A percentile compares a stretch with the other conserved stretches of the same genome.
Conservation (phyloP, 371 early-diverging fungal species). For the Entomophthora muscae region DNA sequence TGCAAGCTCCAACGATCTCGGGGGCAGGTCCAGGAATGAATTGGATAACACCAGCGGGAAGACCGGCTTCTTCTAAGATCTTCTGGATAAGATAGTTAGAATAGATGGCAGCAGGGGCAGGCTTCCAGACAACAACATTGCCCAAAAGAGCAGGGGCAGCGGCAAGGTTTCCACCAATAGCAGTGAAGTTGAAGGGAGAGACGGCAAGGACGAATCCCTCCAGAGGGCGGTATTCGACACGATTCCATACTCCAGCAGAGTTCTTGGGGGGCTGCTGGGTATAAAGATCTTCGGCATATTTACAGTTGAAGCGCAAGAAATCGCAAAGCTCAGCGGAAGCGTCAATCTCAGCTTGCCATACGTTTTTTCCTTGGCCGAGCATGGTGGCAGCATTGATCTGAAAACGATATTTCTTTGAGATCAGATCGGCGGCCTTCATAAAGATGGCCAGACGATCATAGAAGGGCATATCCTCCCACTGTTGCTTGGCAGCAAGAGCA, state of each 20-base stretch:
- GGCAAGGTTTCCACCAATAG: too few relatives aligned
- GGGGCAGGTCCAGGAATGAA: slow-evolving; percentile 86
- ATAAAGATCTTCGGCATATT: too few relatives aligned
- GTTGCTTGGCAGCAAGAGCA: too few relatives aligned
- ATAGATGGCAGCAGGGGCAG: too few relatives aligned
- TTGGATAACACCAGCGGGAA: slow-evolving; percentile 94
- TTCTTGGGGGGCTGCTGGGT: too few relatives aligned
- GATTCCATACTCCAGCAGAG: slow-evolving; percentile 81
- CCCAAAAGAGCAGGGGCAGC: slow-evolving; percentile 97
- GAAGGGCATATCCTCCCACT: too few relatives aligned
- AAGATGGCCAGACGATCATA: slow-evolving; percentile 90
- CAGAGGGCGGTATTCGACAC: slow-evolving; percentile 85
- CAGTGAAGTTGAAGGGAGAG: slow-evolving; percentile 97
- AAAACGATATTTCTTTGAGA: slow-evolving; percentile 77
- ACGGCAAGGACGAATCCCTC: slow-evolving; percentile 95
- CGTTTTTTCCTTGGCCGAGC: slow-evolving; percentile 97
- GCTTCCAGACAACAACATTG: slow-evolving; percentile 90
- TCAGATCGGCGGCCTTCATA: slow-evolving; percentile 91
- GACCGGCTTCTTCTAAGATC: slow-evolving; percentile 86
- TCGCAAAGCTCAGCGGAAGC: slow-evolving; percentile 84
- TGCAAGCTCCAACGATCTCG: too few relatives aligned
- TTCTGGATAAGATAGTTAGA: slow-evolving; percentile 84
- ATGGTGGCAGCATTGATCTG: slow-evolving; percentile 94
- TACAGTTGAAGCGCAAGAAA: too few relatives aligned
- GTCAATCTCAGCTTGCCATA: slow-evolving; percentile 98